A percentile compares a stretch with the other conserved stretches of the same genome.
These are phyloP conservation scores for Flagelloscypha sp. DNA, from an alignment of 768 basidiomycete species.

Conservation along the genomic window DNA sequence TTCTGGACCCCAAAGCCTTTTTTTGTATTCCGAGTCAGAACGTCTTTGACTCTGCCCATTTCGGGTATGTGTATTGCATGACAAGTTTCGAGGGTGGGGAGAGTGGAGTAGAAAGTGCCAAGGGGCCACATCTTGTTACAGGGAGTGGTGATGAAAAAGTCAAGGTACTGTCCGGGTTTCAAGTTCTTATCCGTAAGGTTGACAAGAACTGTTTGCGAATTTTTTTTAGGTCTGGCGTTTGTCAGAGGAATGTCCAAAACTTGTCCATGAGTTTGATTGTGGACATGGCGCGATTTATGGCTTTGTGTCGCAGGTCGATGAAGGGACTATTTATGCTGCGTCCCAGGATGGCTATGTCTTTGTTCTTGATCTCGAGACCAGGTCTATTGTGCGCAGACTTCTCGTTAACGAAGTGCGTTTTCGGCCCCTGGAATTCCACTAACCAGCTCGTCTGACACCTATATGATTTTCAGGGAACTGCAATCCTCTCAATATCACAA, in stretches of 20 bases:
- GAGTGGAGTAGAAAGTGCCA: constrained; percentile 22
- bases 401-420: constrained; percentile 68
- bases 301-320: constrained; percentile 61
- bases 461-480: constrained; percentile 47
- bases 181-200: constrained; percentile 3
- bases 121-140: constrained; percentile 57
- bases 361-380: constrained; percentile 86
- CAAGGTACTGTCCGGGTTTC: too few species aligned
- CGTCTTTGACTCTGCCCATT: constrained; percentile 85
- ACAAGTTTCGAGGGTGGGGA: constrained; percentile 22
- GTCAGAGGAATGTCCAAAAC: constrained; percentile 31
- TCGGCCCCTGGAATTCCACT: background rate
- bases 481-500: constrained; percentile 75
- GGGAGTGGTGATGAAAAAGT: constrained; percentile 89
- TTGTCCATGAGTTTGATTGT: constrained; percentile 63
- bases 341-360: constrained; percentile 92
- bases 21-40: constrained; percentile 58
- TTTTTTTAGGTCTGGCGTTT: constrained; percentile 59
- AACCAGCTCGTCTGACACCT: constrained; percentile 4
- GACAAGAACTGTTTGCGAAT: constrained; percentile 1
- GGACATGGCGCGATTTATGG: constrained; percentile 78
- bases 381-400: constrained; percentile 77
- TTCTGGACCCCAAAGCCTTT: constrained; percentile 26
- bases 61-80: constrained; percentile 91
- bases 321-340: constrained; percentile 87